phyloP scores from a whole-genome alignment of 441 rosid species.

The Viola pubescens region DNA sequence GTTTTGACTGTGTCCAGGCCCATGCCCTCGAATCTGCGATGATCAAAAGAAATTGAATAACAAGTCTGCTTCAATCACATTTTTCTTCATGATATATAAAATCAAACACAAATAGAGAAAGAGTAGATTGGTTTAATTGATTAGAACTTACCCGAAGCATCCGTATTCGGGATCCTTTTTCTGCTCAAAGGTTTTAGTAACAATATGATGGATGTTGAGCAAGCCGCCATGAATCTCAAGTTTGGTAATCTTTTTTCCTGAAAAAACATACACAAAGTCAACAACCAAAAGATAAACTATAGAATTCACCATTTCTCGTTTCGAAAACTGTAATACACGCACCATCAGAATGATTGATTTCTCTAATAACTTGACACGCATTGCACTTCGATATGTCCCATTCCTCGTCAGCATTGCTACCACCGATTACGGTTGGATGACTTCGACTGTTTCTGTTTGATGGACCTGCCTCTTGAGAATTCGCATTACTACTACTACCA shows the following conservation, averaged over 20 bases:
- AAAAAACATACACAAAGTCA: not conserved
- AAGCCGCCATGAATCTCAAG: conserved; percentile 59
- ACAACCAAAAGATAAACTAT: not conserved
- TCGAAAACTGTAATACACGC: not conserved
- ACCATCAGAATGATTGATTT: conserved; percentile 52
- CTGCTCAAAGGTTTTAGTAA: conserved; percentile 24
- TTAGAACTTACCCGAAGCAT: conserved; percentile 38
- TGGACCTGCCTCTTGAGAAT: too few species aligned
- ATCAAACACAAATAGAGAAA: not conserved
- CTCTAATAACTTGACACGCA: conserved; percentile 54
- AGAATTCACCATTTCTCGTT: not conserved
- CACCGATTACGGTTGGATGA: too few species aligned
- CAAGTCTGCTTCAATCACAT: not conserved
- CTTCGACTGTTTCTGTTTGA: too few species aligned
- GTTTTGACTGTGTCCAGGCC: conserved; percentile 36
- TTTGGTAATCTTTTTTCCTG: conserved; percentile 27
- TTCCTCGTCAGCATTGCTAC: too few species aligned
- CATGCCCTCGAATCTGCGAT: conserved; percentile 33
- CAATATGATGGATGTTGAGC: conserved; percentile 54
- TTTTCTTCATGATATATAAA: not conserved
- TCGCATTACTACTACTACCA: too few species aligned
- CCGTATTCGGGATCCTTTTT: conserved; percentile 10
- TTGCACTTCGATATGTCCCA: conserved; percentile 22
- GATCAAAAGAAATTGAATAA: too few species aligned
- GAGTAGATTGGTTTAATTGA: not conserved